A percentile compares a stretch with the other conserved stretches of the same genome.
phyloP scores from a whole-genome alignment of 768 basidiomycete species.

The Trametes meyenii region DNA sequence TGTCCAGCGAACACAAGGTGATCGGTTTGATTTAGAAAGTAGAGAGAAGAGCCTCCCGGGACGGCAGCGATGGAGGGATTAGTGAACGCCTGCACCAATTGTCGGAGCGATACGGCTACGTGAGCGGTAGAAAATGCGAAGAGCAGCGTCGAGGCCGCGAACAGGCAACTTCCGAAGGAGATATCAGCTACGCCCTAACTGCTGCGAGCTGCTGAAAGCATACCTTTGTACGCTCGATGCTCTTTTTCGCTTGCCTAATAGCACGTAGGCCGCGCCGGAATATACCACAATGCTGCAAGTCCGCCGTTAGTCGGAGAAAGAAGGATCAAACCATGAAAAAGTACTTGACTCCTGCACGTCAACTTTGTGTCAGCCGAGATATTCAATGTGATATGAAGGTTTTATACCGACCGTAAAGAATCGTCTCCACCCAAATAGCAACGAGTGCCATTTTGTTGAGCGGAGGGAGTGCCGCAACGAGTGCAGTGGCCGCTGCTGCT shows the following conservation, averaged over 20 bases:
- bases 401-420: background rate
- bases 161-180: background rate
- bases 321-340: background rate
- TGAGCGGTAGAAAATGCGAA: background rate
- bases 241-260: background rate
- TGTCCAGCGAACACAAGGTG: background rate
- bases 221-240: background rate
- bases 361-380: background rate
- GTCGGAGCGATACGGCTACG: background rate
- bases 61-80: background rate
- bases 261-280: background rate
- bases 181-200: background rate
- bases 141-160: background rate
- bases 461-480: background rate
- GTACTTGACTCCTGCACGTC: background rate
- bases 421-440: conserved; percentile 2
- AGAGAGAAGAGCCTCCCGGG: background rate
- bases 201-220: background rate
- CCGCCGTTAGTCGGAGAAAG: background rate
- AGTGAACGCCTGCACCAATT: background rate
- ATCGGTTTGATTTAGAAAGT: conserved; percentile 1
- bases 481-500: background rate
- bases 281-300: background rate
- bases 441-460: background rate
- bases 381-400: too few relatives aligned